Base-by-base conservation (phyloP, 495 filamentous ascomycete species). In the Talaromyces liani region DNA sequence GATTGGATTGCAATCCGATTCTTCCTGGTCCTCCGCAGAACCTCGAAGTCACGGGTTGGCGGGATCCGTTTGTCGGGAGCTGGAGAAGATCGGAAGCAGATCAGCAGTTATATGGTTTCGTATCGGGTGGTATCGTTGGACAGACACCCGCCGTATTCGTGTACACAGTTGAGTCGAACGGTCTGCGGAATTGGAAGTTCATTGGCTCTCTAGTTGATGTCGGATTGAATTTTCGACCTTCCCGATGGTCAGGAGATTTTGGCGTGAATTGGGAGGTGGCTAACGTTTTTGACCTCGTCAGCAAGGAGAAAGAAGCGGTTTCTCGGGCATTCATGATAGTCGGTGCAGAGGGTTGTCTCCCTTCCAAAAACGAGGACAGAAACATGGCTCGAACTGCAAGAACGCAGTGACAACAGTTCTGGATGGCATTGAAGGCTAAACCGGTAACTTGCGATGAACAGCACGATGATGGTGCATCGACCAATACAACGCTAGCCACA, bases 21-120 rank as follows among this genome's bases (percentile, higher is more conserved):
- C 72, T 87, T 56, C 25, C 68, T 3, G 68, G 71, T 0, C 77
- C 81, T 1, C 82, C 84, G 55, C 62, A 68, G 29, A 69, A 73
- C 25, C 70, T 78, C 63, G 73, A 78, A 27, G 75, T 86, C 31
- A 85, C 82, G 1, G 82, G 79, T 4, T 86, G 80, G 77, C 69
- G 84, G 25, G 84, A 87, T 64, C 84, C 84, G 0, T 84, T 76
- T 64, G 71, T 72, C 34, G 67, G 69, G 1, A 85, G 77, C 78
- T 51, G 45, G 45, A 65, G 68, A 6, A 56, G 71, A 4, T 27
- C 59, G 58, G 27, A 64, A 0, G 39, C 20, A 34, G 67, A 73
- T 47, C 71, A 70, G 24, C 67, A 77, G 58, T 79, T 79, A 34
- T 82, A 83, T 61, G 77, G 81, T 1, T 77, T 86, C 6, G 72